Evolutionary conservation across 2,329 filamentous ascomycete species (phyloP).

Genomic region (Phaeoacremonium minimum): DNA sequence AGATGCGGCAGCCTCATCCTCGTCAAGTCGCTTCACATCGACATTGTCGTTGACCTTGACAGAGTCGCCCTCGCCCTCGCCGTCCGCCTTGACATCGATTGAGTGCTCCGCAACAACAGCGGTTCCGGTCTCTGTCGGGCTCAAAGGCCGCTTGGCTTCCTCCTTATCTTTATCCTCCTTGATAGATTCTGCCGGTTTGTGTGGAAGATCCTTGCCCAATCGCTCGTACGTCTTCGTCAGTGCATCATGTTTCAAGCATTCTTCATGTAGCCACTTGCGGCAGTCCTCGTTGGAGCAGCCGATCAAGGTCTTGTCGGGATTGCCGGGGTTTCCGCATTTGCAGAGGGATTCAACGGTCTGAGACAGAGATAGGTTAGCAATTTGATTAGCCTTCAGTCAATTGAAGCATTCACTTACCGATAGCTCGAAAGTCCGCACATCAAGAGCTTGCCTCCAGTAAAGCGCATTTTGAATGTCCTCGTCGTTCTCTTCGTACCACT

Average conservation of each 20-base stretch:
- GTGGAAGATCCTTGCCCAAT: constrained; percentile 46
- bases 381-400: constrained; percentile 15
- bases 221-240: constrained; percentile 44
- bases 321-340: constrained; percentile 55
- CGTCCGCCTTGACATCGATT: constrained; percentile 47
- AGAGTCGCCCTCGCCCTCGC: constrained; percentile 32
- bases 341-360: constrained; percentile 53
- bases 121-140: constrained; percentile 45
- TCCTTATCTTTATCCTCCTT: constrained; percentile 35
- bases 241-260: constrained; percentile 55
- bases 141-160: constrained; percentile 40
- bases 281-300: constrained; percentile 52
- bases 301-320: constrained; percentile 56
- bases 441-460: constrained; percentile 62
- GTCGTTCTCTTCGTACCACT: constrained; percentile 68
- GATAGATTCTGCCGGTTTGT: constrained; percentile 29
- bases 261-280: constrained; percentile 59
- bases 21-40: constrained; percentile 25
- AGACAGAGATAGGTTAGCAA: not conserved
- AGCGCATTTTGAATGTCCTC: constrained; percentile 54
- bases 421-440: constrained; percentile 51
- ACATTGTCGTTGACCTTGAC: constrained; percentile 26
- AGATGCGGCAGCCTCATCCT: constrained; percentile 15
- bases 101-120: constrained; percentile 43
- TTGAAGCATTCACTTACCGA: constrained; percentile 42